These are phyloP conservation scores for Penicillium atrosanguineum DNA, from an alignment of 495 filamentous ascomycete genomes.

Conservation along the genomic window DNA sequence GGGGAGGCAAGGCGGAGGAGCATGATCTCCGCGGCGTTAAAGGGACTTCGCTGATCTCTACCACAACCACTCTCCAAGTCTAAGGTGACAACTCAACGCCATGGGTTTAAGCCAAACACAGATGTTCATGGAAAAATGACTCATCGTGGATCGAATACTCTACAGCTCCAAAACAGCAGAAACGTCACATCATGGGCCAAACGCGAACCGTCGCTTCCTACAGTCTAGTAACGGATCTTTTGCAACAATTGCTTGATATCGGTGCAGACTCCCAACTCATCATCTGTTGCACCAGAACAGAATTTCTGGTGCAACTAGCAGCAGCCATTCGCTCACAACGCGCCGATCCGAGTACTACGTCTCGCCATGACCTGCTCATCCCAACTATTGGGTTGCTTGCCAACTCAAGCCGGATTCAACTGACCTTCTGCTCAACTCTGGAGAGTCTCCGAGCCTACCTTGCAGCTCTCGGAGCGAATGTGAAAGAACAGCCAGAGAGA, in stretches of 20 bases:
- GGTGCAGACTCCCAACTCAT: conserved; percentile 61
- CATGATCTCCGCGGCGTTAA: conserved; percentile 25
- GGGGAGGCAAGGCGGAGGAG: conserved; percentile 26
- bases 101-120: background rate
- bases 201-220: conserved; percentile 24
- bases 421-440: conserved; percentile 71
- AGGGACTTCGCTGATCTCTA: background rate
- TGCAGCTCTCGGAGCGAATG: conserved; percentile 41
- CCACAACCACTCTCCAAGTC: background rate
- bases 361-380: conserved; percentile 45
- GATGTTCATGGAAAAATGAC: background rate
- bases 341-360: conserved; percentile 7
- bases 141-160: background rate
- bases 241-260: conserved; percentile 59
- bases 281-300: conserved; percentile 63
- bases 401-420: conserved; percentile 60
- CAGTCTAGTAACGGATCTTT: conserved; percentile 50
- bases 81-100: background rate
- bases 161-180: background rate
- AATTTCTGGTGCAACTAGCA: conserved; percentile 57
- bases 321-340: conserved; percentile 24
- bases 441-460: conserved; percentile 77
- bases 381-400: conserved; percentile 69
- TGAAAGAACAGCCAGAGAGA: background rate
- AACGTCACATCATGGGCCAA: conserved; percentile 18